These are phyloP conservation scores for Mycena filopes DNA, from an alignment of 768 basidiomycete species.

Conservation along the genomic window DNA sequence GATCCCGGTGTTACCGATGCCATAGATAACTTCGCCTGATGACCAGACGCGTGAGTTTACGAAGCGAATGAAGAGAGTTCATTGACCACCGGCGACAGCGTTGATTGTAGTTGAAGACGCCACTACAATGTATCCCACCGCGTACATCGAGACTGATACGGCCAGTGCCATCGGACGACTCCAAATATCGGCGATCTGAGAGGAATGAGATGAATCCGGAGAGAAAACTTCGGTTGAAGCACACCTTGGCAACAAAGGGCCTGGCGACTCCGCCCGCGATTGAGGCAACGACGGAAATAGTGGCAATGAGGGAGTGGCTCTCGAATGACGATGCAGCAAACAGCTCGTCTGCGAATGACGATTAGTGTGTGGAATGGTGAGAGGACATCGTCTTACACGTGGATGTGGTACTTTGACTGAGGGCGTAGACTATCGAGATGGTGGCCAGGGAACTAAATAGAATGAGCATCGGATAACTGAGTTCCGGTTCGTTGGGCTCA, in stretches of 20 bases:
- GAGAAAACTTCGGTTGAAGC: not conserved
- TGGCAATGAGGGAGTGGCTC: constrained; percentile 28
- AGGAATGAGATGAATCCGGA: not conserved
- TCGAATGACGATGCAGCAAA: constrained; percentile 22
- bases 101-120: constrained; percentile 27
- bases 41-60: no score
- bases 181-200: constrained; percentile 57
- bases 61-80: no score
- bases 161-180: constrained; percentile 59
- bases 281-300: constrained; percentile 34
- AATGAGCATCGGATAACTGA: not conserved
- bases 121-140: constrained; percentile 43
- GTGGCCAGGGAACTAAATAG: constrained; percentile 8
- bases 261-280: constrained; percentile 48
- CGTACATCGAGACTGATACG: constrained; percentile 50
- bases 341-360: not conserved
- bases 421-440: constrained; percentile 18
- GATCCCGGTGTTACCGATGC: constrained; percentile 27
- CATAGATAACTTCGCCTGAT: constrained; percentile 15
- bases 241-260: constrained; percentile 61
- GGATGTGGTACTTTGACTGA: constrained; percentile 16
- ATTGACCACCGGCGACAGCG: constrained; percentile 19
- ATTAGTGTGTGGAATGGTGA: no score
- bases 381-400: not conserved
- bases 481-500: not conserved